Conservation (phyloP, 1,284 basidiomycete species). For the Termitomyces sp. region DNA sequence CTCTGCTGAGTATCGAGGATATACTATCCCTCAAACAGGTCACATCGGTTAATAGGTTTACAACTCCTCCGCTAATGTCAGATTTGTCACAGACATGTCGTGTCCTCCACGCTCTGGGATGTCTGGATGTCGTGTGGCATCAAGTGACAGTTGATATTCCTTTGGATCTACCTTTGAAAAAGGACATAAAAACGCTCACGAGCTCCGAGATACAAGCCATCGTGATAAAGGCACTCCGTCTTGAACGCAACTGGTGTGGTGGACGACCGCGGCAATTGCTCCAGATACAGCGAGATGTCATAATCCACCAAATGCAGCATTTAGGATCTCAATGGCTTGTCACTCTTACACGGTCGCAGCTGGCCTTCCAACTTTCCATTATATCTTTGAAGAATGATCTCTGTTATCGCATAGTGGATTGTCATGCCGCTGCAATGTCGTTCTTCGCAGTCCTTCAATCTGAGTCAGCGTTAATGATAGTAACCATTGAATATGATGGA, state of each 20-base stretch:
- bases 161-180: conserved; percentile 23
- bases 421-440: conserved; percentile 25
- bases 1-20: conserved; percentile 32
- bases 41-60: conserved; percentile 1
- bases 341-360: conserved; percentile 33
- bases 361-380: conserved; percentile 30
- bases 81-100: conserved; percentile 44
- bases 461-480: conserved; percentile 24
- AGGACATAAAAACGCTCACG: conserved; percentile 17
- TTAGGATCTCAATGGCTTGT: conserved; percentile 43
- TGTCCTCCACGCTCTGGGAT: conserved; percentile 43
- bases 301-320: conserved; percentile 39
- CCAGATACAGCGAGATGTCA: conserved; percentile 30
- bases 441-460: conserved; percentile 24
- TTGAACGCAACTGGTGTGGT: conserved; percentile 49
- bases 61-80: background rate
- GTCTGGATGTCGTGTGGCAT: conserved; percentile 49
- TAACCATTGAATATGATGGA: conserved; percentile 20
- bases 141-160: conserved; percentile 31
- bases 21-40: conserved; percentile 47
- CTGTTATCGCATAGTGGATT: conserved; percentile 31
- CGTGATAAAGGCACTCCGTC: conserved; percentile 35
- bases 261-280: conserved; percentile 31
- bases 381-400: conserved; percentile 32
- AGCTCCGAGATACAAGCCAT: conserved; percentile 21